Evolutionary conservation across 164 flowering plant species (phyloP).

Genomic region (Cinnamomum micranthum): DNA sequence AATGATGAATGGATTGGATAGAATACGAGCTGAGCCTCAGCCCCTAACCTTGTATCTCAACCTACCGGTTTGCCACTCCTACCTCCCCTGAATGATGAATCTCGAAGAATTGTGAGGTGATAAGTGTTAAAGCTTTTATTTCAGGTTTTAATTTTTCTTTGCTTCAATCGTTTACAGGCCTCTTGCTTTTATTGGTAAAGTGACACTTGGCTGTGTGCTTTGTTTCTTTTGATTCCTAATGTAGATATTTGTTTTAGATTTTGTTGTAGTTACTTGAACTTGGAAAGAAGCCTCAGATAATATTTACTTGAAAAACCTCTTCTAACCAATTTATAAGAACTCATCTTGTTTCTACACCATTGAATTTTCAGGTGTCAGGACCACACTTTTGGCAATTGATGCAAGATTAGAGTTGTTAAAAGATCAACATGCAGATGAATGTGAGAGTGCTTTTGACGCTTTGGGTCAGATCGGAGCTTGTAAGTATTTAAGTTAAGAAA

Average conservation of each 20-base stretch:
- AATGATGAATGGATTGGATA: no score
- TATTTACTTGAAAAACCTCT: background rate
- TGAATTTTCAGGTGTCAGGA: constrained; percentile 39
- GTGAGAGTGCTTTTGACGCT: constrained; percentile 82
- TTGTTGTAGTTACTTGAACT: background rate
- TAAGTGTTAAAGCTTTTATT: no score
- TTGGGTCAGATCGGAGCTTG: constrained; percentile 84
- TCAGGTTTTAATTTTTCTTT: no score
- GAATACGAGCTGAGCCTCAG: no score
- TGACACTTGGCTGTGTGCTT: background rate
- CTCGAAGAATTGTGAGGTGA: no score
- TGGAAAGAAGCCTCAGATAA: background rate
- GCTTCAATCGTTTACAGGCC: no score
- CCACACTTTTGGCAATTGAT: constrained; percentile 51
- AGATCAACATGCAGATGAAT: constrained; percentile 62
- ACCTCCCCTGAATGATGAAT: no score
- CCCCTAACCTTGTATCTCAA: no score
- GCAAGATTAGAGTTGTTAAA: constrained; percentile 45
- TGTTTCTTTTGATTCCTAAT: background rate
- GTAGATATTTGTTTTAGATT: background rate
- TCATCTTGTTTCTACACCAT: background rate
- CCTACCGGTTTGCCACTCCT: no score
- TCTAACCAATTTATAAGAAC: background rate
- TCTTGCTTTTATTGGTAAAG: no score
- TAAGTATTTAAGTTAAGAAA: constrained; percentile 36